These are phyloP conservation scores for Claviceps sp. DNA, from an alignment of 2,329 filamentous ascomycete genomes.

Conservation along the genomic window DNA sequence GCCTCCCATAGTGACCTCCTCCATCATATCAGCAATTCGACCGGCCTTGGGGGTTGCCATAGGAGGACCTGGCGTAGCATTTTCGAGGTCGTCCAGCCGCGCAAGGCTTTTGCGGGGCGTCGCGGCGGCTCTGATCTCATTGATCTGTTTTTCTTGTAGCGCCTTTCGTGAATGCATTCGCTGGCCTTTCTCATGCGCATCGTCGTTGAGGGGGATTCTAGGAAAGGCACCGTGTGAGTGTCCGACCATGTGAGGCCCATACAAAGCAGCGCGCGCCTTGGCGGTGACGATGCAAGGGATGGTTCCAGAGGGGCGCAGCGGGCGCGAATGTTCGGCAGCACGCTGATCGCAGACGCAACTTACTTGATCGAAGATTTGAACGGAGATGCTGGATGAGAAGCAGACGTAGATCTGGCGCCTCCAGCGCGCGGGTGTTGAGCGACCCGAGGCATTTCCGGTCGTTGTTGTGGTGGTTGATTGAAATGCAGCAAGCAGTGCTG, in stretches of 20 bases:
- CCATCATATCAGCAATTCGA: conserved; percentile 30
- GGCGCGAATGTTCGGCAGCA: not conserved
- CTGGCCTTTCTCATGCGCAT: conserved; percentile 80
- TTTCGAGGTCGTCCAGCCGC: conserved; percentile 45
- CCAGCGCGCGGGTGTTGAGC: conserved; percentile 39
- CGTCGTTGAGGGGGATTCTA: conserved; percentile 93
- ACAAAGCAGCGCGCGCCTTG: not conserved
- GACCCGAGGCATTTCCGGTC: conserved; percentile 41
- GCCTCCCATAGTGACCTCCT: conserved; percentile 54
- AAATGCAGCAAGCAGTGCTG: not conserved
- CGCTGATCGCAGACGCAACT: conserved; percentile 13
- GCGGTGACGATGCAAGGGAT: not conserved
- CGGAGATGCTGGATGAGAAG: conserved; percentile 34
- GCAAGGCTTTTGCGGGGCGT: conserved; percentile 53
- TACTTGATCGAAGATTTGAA: conserved; percentile 47
- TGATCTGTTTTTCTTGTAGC: conserved; percentile 80
- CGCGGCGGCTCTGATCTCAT: conserved; percentile 65
- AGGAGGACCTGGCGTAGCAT: conserved; percentile 41
- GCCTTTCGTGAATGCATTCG: conserved; percentile 79
- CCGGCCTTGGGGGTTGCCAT: conserved; percentile 37
- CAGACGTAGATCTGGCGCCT: conserved; percentile 32
- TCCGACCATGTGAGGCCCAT: not conserved
- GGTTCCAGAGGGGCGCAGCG: not conserved
- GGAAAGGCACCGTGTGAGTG: conserved; percentile 7
- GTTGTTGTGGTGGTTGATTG: not conserved